A percentile compares a stretch with the other conserved stretches of the same genome.
These are phyloP conservation scores for Lactuca saligna DNA, from an alignment of 129 eudicot genomes.

Conservation along the genomic window DNA sequence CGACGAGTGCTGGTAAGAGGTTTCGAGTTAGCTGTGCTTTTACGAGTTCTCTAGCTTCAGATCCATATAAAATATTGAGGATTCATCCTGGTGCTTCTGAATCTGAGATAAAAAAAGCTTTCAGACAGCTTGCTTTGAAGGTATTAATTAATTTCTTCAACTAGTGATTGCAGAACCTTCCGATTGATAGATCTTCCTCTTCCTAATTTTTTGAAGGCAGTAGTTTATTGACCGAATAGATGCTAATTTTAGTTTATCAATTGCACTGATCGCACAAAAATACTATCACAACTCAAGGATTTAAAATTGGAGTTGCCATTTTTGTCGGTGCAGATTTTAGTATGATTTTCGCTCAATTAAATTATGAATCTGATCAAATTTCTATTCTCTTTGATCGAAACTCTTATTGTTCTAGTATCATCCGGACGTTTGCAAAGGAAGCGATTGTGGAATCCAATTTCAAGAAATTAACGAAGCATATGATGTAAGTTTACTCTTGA, in stretches of 20 bases:
- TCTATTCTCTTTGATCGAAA: background rate
- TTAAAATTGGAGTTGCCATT: background rate
- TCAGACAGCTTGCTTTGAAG: constrained; percentile 77
- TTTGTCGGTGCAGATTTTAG: background rate
- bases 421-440: constrained; percentile 86
- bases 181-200: background rate
- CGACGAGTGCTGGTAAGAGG: background rate
- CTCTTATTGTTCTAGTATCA: constrained; percentile 55
- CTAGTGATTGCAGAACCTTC: background rate
- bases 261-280: background rate
- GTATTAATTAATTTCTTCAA: constrained; percentile 30
- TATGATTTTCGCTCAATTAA: background rate
- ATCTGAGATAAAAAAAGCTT: constrained; percentile 81
- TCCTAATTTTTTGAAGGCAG: background rate
- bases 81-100: constrained; percentile 74
- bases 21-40: constrained; percentile 36
- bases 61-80: constrained; percentile 68
- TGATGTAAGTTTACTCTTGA: constrained; percentile 47
- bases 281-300: background rate
- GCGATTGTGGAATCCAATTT: constrained; percentile 54
- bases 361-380: background rate
- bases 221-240: background rate
- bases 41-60: constrained; percentile 28
- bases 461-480: constrained; percentile 79
- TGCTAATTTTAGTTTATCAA: background rate